Percentiles rank a stretch among this genome's conserved stretches.
Evolutionary conservation across 768 basidiomycete genomes (phyloP).

Genomic region (Pholiota molesta): DNA sequence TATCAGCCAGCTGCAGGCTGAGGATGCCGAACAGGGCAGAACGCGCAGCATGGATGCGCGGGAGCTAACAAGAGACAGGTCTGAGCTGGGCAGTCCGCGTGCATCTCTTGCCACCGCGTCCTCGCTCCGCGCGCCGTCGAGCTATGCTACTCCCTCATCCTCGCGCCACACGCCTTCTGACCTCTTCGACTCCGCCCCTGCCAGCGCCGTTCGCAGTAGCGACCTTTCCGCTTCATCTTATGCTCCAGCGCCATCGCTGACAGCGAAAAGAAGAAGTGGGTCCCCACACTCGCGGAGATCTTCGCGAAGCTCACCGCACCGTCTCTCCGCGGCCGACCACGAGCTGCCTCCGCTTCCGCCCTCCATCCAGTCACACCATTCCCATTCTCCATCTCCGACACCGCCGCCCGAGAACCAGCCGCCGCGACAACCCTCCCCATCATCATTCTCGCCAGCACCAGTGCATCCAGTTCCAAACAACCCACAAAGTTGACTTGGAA

Average conservation of each 20-base stretch:
- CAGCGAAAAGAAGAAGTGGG: constrained; percentile 26
- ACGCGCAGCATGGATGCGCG: background rate
- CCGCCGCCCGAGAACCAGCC: constrained; percentile 10
- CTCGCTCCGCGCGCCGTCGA: constrained; percentile 33
- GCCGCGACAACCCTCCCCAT: constrained; percentile 9
- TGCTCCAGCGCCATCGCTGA: constrained; percentile 28
- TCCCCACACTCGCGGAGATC: constrained; percentile 35
- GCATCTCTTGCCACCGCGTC: constrained; percentile 28
- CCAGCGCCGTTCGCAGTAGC: constrained; percentile 33
- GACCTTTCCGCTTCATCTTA: constrained; percentile 35
- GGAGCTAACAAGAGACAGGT: constrained; percentile 5
- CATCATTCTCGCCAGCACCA: constrained; percentile 28
- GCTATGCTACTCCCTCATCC: constrained; percentile 31
- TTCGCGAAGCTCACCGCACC: constrained; percentile 30
- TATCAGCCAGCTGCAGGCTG: background rate
- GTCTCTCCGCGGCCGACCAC: constrained; percentile 8
- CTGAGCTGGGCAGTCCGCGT: constrained; percentile 23
- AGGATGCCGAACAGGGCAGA: background rate
- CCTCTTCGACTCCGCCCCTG: constrained; percentile 35
- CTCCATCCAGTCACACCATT: constrained; percentile 26
- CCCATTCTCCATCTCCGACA: constrained; percentile 29
- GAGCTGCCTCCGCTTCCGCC: constrained; percentile 40
- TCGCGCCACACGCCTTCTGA: constrained; percentile 34
- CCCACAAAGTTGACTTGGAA: constrained; percentile 26
- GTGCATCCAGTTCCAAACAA: constrained; percentile 26